Evolutionary conservation across 768 basidiomycete genomes (phyloP), one percentile per base, ranked within the genome.

Genomic region (Baorangia bicolor): DNA sequence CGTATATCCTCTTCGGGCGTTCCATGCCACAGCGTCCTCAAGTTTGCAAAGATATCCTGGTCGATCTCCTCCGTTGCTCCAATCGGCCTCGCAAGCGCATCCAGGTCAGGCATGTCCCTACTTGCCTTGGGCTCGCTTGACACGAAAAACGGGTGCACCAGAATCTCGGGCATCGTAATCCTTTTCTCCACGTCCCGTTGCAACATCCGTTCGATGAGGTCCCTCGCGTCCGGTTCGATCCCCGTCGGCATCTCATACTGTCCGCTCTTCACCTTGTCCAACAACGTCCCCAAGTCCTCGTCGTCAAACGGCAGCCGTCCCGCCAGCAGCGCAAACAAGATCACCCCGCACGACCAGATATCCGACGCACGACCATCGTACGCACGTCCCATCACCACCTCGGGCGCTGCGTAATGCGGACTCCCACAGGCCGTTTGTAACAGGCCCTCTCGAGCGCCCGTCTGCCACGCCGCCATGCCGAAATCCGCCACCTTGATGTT

Each of bases 401-500:
- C 95, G 1, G 95, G 94, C 13, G 91, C 90, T 18, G 94, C 94
- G 56, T 98, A 97, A 70, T 97, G 95, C 52, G 94, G 94, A 62
- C 90, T 93, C 30, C 95, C 95, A 62, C 95, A 97, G 23, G 90
- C 88, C 0, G 94, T 97, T 64, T 81, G 81, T 47, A 97, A 78
- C 69, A 86, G 69, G 16, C 78, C 74, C 38, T 79, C 77, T 13
- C 74, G 78, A 47, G 80, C 78, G 57, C 82, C 81, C 25, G 75
- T 78, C 72, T 94, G 90, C 88, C 91, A 94, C 33, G 90, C 90
- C 4, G 94, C 94, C 91, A 97, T 94, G n/a, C 95, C 94, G 68
- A 97, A 95, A 73, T 98, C 95, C 2, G 92, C 94, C 33, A 98
- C 86, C 69, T 96, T 98, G 82, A 98, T 87, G 62, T 93, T 94